Conservation (phyloP, 345 rosid genomes). For the Jatropha curcas region DNA sequence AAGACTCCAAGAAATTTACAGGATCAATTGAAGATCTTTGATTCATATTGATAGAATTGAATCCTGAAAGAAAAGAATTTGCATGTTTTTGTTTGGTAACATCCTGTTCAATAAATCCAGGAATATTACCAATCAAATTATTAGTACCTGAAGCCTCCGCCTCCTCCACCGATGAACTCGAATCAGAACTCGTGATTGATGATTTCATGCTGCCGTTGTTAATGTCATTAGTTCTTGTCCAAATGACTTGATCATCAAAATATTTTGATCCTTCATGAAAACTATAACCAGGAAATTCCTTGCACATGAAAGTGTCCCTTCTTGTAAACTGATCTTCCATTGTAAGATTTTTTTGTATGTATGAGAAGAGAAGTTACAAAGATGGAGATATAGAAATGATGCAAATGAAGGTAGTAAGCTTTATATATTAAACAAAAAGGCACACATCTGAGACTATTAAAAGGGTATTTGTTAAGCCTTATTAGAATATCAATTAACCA, state of each 20-base stretch:
- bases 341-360: conserved; percentile 11
- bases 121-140: conserved; percentile 24
- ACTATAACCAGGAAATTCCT: conserved; percentile 35
- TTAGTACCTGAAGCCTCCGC: conserved; percentile 21
- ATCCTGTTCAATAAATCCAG: conserved; percentile 35
- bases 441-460: conserved; percentile 16
- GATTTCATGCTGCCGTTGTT: conserved; percentile 27
- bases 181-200: conserved; percentile 29
- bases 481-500: conserved; percentile 21
- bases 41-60: conserved; percentile 18
- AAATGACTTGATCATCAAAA: conserved; percentile 37
- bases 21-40: conserved; percentile 29
- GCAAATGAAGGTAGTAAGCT: conserved; percentile 24
- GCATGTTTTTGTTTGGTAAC: conserved; percentile 14
- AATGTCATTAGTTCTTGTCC: conserved; percentile 21
- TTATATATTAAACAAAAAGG: too few relatives aligned
- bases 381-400: conserved; percentile 31
- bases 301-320: conserved; percentile 51
- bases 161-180: conserved; percentile 37
- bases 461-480: conserved; percentile 24
- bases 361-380: conserved; percentile 14
- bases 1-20: conserved; percentile 45
- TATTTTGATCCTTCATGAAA: conserved; percentile 35
- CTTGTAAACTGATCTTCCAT: conserved; percentile 57
- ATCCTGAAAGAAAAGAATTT: conserved; percentile 28